phyloP scores from a whole-genome alignment of 2,329 filamentous ascomycete species.

The Fusarium goolgardi region DNA sequence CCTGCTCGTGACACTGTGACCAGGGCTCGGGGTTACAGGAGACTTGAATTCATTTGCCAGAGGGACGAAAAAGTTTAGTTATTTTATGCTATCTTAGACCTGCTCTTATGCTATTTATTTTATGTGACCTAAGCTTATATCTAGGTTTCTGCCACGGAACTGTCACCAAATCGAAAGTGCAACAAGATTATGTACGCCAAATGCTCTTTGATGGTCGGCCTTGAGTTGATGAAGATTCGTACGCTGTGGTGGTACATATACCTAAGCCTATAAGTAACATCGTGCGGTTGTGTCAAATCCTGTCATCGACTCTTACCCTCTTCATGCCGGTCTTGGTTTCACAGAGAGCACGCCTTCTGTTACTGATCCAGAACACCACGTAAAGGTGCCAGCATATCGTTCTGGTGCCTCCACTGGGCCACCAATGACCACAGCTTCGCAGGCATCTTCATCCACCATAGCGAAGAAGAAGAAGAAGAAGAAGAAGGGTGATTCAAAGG shows the following conservation, averaged over 20 bases:
- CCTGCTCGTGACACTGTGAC: constrained; percentile 24
- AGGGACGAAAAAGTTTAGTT: neutral
- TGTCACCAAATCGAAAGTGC: constrained; percentile 14
- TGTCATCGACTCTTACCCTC: neutral
- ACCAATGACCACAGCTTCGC: neutral
- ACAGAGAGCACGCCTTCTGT: neutral
- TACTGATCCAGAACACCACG: constrained; percentile 6
- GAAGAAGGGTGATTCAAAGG: neutral
- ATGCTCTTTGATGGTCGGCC: neutral
- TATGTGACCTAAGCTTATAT: neutral
- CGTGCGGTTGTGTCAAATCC: neutral
- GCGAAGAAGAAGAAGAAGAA: neutral
- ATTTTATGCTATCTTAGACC: neutral
- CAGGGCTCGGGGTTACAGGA: neutral
- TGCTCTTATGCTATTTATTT: neutral
- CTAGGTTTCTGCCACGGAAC: neutral
- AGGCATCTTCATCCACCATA: neutral
- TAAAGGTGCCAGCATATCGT: constrained; percentile 1
- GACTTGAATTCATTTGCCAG: neutral
- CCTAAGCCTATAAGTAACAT: neutral
- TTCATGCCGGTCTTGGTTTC: constrained; percentile 1
- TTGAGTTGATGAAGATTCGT: neutral
- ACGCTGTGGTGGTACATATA: neutral
- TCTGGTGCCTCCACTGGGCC: neutral
- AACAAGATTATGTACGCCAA: neutral